Evolutionary conservation across 129 eudicot genomes (phyloP).

Genomic region (Chrysanthemum makinoi): DNA sequence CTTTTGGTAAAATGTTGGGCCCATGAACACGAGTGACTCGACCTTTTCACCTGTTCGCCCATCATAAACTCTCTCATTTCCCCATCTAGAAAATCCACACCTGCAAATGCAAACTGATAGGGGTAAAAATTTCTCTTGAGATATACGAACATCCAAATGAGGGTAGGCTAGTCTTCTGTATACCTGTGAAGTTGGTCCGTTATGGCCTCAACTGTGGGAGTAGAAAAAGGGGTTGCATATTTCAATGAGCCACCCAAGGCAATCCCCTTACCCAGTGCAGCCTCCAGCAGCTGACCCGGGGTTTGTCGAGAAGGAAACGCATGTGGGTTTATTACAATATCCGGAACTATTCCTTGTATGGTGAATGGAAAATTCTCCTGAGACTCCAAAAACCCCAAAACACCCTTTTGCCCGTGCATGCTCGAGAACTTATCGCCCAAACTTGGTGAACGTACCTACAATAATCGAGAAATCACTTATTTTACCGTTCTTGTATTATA

Average conservation of each 20-base stretch:
- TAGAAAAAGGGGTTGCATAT: constrained; percentile 88
- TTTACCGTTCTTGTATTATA: neutral
- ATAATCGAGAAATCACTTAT: neutral
- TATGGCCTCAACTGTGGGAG: constrained; percentile 68
- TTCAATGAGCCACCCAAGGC: constrained; percentile 75
- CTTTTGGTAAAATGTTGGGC: constrained; percentile 88
- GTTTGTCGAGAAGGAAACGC: constrained; percentile 94
- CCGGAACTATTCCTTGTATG: constrained; percentile 76
- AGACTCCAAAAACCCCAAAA: constrained; percentile 76
- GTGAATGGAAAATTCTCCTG: constrained; percentile 90
- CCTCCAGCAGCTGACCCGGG: constrained; percentile 87
- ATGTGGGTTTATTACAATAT: constrained; percentile 84
- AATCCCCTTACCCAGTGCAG: constrained; percentile 88
- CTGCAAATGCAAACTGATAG: constrained; percentile 32
- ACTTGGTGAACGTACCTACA: constrained; percentile 83
- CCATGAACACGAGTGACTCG: constrained; percentile 73
- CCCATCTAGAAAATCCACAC: constrained; percentile 86
- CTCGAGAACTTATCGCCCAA: constrained; percentile 95
- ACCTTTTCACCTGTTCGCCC: constrained; percentile 89
- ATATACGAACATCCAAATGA: neutral
- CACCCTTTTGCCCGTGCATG: constrained; percentile 99
- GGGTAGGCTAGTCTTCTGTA: neutral
- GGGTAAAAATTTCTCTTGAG: neutral
- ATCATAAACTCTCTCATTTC: constrained; percentile 77
- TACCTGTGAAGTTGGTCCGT: constrained; percentile 86